Conservation (phyloP, 1,139 yeast genomes). For the Yamadazyma spencermartinsiae region DNA sequence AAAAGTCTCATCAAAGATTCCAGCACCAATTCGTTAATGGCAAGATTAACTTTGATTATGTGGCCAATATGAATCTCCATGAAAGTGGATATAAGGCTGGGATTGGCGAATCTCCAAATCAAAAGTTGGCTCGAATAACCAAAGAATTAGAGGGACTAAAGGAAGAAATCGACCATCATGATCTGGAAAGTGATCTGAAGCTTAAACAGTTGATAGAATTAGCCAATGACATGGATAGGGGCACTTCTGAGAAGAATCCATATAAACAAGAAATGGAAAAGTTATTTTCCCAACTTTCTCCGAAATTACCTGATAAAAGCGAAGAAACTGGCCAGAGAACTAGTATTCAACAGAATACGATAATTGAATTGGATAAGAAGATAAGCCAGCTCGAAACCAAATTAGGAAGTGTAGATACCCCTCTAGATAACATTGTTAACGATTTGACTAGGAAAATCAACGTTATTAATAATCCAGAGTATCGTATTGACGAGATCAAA, state of each 20-base stretch:
- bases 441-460: constrained; percentile 40
- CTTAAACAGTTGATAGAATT: constrained; percentile 9
- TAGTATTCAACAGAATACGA: background rate
- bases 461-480: constrained; percentile 39
- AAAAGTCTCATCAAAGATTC: constrained; percentile 20
- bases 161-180: constrained; percentile 4
- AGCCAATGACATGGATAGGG: constrained; percentile 10
- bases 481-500: constrained; percentile 21
- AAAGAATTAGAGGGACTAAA: constrained; percentile 44
- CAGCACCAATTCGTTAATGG: constrained; percentile 15
- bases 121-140: constrained; percentile 45
- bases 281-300: constrained; percentile 10
- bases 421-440: constrained; percentile 27
- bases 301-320: constrained; percentile 4
- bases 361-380: constrained; percentile 21
- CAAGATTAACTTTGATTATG: constrained; percentile 41
- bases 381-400: constrained; percentile 21
- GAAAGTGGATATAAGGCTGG: constrained; percentile 28
- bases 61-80: constrained; percentile 20
- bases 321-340: background rate
- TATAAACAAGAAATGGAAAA: constrained; percentile 7
- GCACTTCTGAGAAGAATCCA: constrained; percentile 7
- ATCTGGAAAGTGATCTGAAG: constrained; percentile 4
- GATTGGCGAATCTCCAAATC: constrained; percentile 39
- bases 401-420: constrained; percentile 14